phyloP scores from a whole-genome alignment of 1,284 basidiomycete species.

The Takashimella tepidaria region DNA sequence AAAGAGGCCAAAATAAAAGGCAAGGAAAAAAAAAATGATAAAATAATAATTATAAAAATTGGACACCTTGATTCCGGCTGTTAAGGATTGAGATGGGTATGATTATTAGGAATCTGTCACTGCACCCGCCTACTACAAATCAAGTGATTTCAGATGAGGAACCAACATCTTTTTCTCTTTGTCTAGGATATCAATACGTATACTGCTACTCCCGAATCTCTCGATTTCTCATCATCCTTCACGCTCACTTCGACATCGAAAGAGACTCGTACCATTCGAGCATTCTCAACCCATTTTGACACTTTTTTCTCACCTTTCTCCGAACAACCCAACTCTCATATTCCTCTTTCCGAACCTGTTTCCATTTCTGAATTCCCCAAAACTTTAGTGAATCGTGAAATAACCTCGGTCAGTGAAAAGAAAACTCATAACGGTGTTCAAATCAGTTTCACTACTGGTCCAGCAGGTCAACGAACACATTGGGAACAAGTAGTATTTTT shows the following conservation, averaged over 20 bases:
- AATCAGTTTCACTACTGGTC: constrained; percentile 87
- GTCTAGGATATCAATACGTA: constrained; percentile 65
- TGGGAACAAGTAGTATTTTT: constrained; percentile 97
- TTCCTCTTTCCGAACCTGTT: constrained; percentile 49
- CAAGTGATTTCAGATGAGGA: background rate
- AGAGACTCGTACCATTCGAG: constrained; percentile 62
- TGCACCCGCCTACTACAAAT: background rate
- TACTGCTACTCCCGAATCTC: constrained; percentile 61
- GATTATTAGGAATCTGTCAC: too few species aligned
- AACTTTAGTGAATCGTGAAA: constrained; percentile 24
- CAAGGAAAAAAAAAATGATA: too few species aligned
- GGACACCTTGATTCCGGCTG: too few species aligned
- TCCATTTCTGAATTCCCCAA: constrained; percentile 30
- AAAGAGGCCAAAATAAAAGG: too few species aligned
- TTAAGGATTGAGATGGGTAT: too few species aligned
- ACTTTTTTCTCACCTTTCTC: constrained; percentile 74
- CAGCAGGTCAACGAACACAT: constrained; percentile 77
- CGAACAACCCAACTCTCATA: constrained; percentile 43
- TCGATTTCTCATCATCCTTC: constrained; percentile 75
- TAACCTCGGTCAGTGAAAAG: constrained; percentile 16
- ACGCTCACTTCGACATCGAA: constrained; percentile 59
- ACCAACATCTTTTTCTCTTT: too few species aligned
- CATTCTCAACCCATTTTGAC: constrained; percentile 91
- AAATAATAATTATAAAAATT: too few species aligned
- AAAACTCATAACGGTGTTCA: constrained; percentile 51